Evolutionary conservation across 2,329 filamentous ascomycete species (phyloP).

Genomic region (Aspergillus pseudoglaucus): DNA sequence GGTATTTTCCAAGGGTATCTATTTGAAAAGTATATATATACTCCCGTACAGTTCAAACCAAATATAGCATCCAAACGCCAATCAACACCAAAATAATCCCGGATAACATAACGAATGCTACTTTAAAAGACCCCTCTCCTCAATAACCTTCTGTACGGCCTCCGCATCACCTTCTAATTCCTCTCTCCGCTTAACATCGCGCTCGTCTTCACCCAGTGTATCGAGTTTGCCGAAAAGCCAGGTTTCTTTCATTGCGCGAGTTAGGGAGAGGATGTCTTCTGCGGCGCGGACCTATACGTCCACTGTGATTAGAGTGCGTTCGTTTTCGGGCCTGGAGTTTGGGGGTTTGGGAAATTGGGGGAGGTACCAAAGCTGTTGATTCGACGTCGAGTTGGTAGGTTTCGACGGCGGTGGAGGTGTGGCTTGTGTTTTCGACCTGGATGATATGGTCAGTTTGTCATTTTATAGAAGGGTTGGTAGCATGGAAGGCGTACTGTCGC

Average conservation of each 20-base stretch:
- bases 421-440: conserved; percentile 46
- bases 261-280: conserved; percentile 56
- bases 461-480: no score
- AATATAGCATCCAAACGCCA: neutral
- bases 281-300: conserved; percentile 49
- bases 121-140: conserved; percentile 23
- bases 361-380: conserved; percentile 50
- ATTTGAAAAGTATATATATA: no score
- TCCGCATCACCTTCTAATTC: conserved; percentile 43
- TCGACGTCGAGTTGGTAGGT: conserved; percentile 55
- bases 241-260: conserved; percentile 57
- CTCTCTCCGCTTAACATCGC: conserved; percentile 35
- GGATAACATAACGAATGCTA: no score
- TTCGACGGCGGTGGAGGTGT: conserved; percentile 51
- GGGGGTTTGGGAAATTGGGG: conserved; percentile 1
- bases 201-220: conserved; percentile 44
- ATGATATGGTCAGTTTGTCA: no score
- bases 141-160: conserved; percentile 42
- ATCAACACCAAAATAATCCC: neutral
- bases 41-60: no score
- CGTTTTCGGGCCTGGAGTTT: neutral
- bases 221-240: conserved; percentile 62
- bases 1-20: no score
- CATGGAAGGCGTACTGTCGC: conserved; percentile 47
- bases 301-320: neutral